Percentiles rank a stretch among this genome's conserved stretches.
Conservation (phyloP, 2,329 filamentous ascomycete species). For the Cryphonectria radicalis region DNA sequence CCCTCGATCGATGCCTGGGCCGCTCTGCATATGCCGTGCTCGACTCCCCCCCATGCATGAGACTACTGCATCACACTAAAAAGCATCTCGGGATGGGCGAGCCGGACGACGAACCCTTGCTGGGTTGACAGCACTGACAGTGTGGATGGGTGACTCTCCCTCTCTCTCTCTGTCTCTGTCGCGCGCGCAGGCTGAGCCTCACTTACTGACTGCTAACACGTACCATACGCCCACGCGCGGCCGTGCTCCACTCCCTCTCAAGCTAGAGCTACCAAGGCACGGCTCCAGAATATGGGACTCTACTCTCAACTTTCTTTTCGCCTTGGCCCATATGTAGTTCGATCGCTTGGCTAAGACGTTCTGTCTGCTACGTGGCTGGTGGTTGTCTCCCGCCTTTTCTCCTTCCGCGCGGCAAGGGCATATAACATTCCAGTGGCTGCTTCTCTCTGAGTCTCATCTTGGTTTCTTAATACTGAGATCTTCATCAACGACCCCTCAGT, state of each 20-base stretch:
- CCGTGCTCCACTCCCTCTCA: slow-evolving; percentile 2
- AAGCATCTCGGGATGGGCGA: background rate
- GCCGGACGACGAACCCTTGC: slow-evolving; percentile 4
- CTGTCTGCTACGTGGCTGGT: slow-evolving; percentile 5
- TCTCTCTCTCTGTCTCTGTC: background rate
- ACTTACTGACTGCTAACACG: background rate
- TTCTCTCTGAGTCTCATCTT: slow-evolving; percentile 4
- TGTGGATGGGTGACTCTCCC: background rate
- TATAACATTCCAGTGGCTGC: slow-evolving; percentile 17
- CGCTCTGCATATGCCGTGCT: slow-evolving; percentile 10
- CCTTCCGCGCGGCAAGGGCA: background rate
- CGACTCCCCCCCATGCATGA: slow-evolving; percentile 1
- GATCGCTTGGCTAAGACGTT: background rate
- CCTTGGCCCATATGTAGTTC: background rate
- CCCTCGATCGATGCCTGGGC: background rate
- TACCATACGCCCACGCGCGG: background rate
- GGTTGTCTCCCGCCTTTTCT: background rate
- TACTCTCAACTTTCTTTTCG: background rate
- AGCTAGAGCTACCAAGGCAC: background rate
- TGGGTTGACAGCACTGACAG: background rate
- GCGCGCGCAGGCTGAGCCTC: background rate
- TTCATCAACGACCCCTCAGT: background rate
- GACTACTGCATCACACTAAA: slow-evolving; percentile 9
- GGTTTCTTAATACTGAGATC: background rate
- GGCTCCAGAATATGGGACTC: background rate